A percentile compares a stretch with the other conserved stretches of the same genome.
These are phyloP conservation scores for Infundibulicybe gibba DNA, from an alignment of 768 basidiomycete genomes.

Conservation along the genomic window DNA sequence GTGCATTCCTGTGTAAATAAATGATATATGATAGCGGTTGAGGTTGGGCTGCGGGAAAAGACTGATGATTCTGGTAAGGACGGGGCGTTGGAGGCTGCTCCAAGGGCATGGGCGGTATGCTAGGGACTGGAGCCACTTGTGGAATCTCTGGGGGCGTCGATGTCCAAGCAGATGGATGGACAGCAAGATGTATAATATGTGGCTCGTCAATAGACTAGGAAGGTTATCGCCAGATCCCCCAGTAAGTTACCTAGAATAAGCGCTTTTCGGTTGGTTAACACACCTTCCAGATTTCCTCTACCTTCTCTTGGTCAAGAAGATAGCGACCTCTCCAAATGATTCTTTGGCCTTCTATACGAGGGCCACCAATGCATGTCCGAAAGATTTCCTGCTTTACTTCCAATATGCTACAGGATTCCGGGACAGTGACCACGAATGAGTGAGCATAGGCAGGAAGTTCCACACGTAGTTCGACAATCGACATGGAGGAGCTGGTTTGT, in stretches of 20 bases:
- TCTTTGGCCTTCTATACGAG: constrained; percentile 67
- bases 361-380: constrained; percentile 56
- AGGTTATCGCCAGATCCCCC: not conserved
- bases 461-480: constrained; percentile 51
- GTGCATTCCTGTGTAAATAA: constrained; percentile 39
- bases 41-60: constrained; percentile 8
- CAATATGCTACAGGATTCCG: constrained; percentile 43
- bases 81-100: constrained; percentile 1
- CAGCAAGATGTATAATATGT: constrained; percentile 68
- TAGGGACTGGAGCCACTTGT: constrained; percentile 9
- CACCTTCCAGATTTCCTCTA: constrained; percentile 72
- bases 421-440: constrained; percentile 57
- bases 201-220: constrained; percentile 52
- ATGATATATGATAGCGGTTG: constrained; percentile 31
- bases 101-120: constrained; percentile 1
- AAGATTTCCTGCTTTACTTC: constrained; percentile 70
- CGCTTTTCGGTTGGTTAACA: constrained; percentile 10
- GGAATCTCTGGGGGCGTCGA: constrained; percentile 41
- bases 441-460: constrained; percentile 74
- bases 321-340: constrained; percentile 74
- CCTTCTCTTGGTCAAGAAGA: constrained; percentile 59
- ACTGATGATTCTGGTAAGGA: too few relatives aligned
- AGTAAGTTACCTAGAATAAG: not conserved
- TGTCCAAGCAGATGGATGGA: constrained; percentile 78
- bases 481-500: constrained; percentile 22